Evolutionary conservation across 441 rosid genomes (phyloP).

Genomic region (Brassica hybrid): DNA sequence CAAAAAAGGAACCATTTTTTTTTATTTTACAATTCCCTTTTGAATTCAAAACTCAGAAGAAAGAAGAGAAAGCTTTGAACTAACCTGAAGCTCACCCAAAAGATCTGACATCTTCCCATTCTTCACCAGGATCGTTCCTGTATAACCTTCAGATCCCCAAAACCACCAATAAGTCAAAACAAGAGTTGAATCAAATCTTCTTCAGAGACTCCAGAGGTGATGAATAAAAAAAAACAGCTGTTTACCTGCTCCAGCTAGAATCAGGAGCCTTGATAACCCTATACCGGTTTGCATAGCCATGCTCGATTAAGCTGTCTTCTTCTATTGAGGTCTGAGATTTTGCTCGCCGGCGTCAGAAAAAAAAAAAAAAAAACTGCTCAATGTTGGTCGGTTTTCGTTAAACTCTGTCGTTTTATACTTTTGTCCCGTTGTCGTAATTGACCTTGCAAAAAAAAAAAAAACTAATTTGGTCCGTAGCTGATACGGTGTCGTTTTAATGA

Average conservation of each 20-base stretch:
- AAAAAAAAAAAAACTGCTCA: slow-evolving; percentile 18
- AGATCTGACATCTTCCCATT: slow-evolving; percentile 83
- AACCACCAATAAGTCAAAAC: neutral
- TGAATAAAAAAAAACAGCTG: slow-evolving; percentile 29
- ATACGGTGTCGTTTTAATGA: slow-evolving; percentile 51
- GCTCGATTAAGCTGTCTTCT: slow-evolving; percentile 19
- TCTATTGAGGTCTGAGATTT: slow-evolving; percentile 13
- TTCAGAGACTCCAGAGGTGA: neutral
- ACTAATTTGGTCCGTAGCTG: slow-evolving; percentile 27
- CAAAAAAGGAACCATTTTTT: neutral
- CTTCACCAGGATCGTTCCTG: slow-evolving; percentile 67
- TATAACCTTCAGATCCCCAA: slow-evolving; percentile 58
- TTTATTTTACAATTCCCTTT: neutral
- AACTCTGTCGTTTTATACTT: neutral
- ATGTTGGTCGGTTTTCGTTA: neutral
- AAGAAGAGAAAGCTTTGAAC: neutral
- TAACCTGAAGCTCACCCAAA: slow-evolving; percentile 59
- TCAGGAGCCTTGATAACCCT: slow-evolving; percentile 64
- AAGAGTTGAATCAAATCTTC: neutral
- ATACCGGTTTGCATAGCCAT: slow-evolving; percentile 90
- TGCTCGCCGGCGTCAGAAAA: slow-evolving; percentile 33
- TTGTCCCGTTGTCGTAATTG: neutral
- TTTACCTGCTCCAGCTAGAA: slow-evolving; percentile 68
- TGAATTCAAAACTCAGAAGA: neutral
- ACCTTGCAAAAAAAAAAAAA: neutral